Evolutionary conservation across 257 asterid species (phyloP).

Genomic region (Primulina eburnea): DNA sequence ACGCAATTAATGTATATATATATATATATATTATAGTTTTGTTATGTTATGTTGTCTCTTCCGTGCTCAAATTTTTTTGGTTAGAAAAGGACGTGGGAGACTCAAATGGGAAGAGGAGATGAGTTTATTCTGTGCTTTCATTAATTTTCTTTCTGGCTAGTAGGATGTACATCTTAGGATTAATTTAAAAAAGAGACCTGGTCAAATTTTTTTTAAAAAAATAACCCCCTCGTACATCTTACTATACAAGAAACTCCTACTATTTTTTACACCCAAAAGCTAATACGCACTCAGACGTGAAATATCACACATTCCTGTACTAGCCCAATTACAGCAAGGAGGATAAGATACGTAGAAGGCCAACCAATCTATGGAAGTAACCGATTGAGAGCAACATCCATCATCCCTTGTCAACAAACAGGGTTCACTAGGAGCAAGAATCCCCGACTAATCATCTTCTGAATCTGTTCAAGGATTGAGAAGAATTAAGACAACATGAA

Average conservation of each 20-base stretch:
- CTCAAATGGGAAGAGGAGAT: not conserved
- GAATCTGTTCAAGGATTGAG: slow-evolving; percentile 38
- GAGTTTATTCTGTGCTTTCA: not conserved
- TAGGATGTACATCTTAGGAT: not conserved
- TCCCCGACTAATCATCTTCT: slow-evolving; percentile 41
- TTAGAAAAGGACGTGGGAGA: not conserved
- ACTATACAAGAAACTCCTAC: not conserved
- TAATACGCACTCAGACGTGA: not conserved
- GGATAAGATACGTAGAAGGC: not conserved
- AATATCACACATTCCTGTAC: not conserved
- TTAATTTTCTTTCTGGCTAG: not conserved
- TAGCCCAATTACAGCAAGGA: not conserved
- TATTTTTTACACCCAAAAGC: not conserved
- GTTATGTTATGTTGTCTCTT: too few species aligned
- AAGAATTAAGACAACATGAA: slow-evolving; percentile 8
- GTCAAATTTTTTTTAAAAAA: too few species aligned
- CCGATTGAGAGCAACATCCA: not conserved
- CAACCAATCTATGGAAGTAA: not conserved
- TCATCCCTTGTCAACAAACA: not conserved
- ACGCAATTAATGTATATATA: too few species aligned
- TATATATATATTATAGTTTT: too few species aligned
- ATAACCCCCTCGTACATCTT: too few species aligned
- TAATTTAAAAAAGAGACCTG: too few species aligned
- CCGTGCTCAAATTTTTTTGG: too few species aligned
- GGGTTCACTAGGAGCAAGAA: not conserved